Evolutionary conservation across 352 stramenopile genomes (phyloP).

Genomic region (Globisporangium nagaii): DNA sequence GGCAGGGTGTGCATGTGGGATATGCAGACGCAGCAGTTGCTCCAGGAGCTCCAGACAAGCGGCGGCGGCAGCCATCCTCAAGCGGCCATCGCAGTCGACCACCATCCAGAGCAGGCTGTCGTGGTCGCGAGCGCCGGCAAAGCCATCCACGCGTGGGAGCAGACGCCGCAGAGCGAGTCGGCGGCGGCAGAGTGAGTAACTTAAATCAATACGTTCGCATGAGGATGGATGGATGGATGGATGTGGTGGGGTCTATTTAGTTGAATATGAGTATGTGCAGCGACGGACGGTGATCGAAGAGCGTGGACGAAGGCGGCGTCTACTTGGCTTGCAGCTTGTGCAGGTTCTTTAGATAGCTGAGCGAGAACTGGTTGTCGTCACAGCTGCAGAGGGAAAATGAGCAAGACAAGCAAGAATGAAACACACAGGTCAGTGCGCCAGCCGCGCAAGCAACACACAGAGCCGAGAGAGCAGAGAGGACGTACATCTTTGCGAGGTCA

Average conservation of each 20-base stretch:
- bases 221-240: too few species aligned
- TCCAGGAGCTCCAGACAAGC: conserved; percentile 13
- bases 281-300: not conserved
- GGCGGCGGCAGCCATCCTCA: conserved; percentile 73
- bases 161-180: too few species aligned
- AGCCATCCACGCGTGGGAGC: conserved; percentile 47
- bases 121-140: conserved; percentile 83
- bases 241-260: conserved; percentile 40
- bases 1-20: conserved; percentile 91
- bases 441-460: not conserved
- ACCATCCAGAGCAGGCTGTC: conserved; percentile 53
- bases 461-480: not conserved
- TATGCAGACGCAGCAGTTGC: conserved; percentile 70
- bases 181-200: too few species aligned
- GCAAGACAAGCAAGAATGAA: conserved; percentile 7
- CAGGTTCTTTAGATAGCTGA: conserved; percentile 78
- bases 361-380: conserved; percentile 88
- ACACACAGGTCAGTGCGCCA: conserved; percentile 8
- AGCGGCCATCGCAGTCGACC: conserved; percentile 85
- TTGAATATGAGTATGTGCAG: conserved; percentile 14
- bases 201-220: too few species aligned
- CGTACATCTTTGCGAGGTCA: conserved; percentile 84
- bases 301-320: not conserved
- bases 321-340: conserved; percentile 38
- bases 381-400: conserved; percentile 40